Evolutionary conservation across 2,329 filamentous ascomycete species (phyloP), one percentile per base, ranked within the genome.

Genomic region (Macrophomina tecta): DNA sequence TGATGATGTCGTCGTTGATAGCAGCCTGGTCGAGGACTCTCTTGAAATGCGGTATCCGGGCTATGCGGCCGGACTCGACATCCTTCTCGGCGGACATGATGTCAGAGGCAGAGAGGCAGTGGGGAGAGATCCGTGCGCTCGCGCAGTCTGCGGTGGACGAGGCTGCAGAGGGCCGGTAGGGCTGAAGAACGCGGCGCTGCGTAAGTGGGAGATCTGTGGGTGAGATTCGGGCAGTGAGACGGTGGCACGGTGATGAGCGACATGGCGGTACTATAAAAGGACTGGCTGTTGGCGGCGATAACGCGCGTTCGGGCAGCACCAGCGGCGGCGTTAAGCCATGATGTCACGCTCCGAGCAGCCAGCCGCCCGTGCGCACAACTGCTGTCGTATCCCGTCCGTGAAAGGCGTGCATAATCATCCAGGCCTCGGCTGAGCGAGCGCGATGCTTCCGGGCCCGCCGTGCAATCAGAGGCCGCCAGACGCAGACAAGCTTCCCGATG

Each of bases 11-110:
- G 55, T 84, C 80, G 0, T 84, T 88, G 61, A 91, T 78, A 52
- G 84, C 85, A 32, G 83, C 82, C 64, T 87, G 87, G 73, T 89
- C 83, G 58, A 84, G 75, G 67, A 91, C 80, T 65, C 88, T 77
- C 60, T 81, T 66, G 40, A 68, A 68, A 36, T 58, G 60, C 28
- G 65, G 36, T 36, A 67, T 67, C 7, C 48, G 28, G 11, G 65
- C 65, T 8, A 49, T 49, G 7, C 60, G 49, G 18, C 60, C 49
- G n/a, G 66, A 67, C 66, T 67, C 66, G 66, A 67, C 28, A 38
- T 67, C 65, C 64, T 62, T 62, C 30, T 65, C 63, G 63, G 49
- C 16, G 38, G 40, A 28, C 63, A 65, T 65, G 55, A 12, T n/a
- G 16, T 32, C 9, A 38, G 36, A 38, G 23, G 36, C 12, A 12